Percentiles rank a stretch among this genome's conserved stretches.
Conservation (phyloP, 23 red algal species). For the Gracilaria vermiculophylla region DNA sequence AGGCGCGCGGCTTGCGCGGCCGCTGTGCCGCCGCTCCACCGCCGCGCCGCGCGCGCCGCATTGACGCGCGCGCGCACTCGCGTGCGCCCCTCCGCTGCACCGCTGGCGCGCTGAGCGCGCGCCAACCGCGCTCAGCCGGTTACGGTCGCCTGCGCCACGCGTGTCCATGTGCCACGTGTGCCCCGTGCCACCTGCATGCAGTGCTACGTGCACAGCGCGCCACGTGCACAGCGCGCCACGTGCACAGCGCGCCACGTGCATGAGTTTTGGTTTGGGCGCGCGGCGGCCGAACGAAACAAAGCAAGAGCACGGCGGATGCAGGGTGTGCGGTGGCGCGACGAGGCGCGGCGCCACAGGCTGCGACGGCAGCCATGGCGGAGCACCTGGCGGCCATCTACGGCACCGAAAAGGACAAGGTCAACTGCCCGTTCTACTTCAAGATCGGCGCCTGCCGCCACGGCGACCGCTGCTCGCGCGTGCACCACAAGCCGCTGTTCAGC, state of each 20-base stretch:
- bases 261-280: no score
- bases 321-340: background rate
- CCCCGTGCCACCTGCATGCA: no score
- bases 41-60: no score
- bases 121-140: no score
- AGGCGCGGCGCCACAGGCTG: background rate
- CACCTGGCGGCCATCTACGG: conserved; percentile 73
- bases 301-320: background rate
- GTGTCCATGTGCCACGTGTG: no score
- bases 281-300: no score
- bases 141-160: no score
- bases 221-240: no score
- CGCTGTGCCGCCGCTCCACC: no score
- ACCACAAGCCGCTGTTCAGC: conserved; percentile 79
- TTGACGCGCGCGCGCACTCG: background rate
- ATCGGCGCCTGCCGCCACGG: conserved; percentile 90
- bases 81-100: background rate
- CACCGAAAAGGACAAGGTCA: conserved; percentile 75
- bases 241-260: no score
- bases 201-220: no score
- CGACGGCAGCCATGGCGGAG: conserved; percentile 82
- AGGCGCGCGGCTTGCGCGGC: background rate
- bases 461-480: conserved; percentile 82
- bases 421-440: conserved; percentile 88
- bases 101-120: background rate